Percentiles rank a stretch among this genome's conserved stretches.
phyloP scores from a whole-genome alignment of 441 rosid genomes.

The Populus trichocarpa region DNA sequence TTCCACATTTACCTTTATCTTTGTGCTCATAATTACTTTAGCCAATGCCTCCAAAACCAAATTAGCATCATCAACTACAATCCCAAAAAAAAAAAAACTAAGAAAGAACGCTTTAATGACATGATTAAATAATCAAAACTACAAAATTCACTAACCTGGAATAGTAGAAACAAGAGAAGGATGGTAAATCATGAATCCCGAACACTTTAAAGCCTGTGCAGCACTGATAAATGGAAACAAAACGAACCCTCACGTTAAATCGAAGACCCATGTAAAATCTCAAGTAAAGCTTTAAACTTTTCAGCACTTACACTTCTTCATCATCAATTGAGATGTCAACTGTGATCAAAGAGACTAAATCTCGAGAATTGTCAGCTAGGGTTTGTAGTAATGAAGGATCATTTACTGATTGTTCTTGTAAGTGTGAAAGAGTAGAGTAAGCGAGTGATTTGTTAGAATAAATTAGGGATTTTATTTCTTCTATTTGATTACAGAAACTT shows the following conservation, averaged over 20 bases:
- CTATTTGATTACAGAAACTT: conserved; percentile 24
- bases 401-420: too few species aligned
- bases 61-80: too few species aligned
- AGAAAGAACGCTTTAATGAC: too few species aligned
- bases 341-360: conserved; percentile 21
- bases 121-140: too few species aligned
- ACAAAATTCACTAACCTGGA: too few species aligned
- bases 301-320: conserved; percentile 41
- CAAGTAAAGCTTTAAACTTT: not conserved
- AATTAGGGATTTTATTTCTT: conserved; percentile 34
- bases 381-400: conserved; percentile 9
- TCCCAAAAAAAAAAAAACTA: too few species aligned
- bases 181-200: too few species aligned
- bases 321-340: conserved; percentile 31
- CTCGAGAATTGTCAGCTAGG: conserved; percentile 25
- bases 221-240: conserved; percentile 32
- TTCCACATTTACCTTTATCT: too few species aligned
- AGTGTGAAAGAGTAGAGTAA: conserved; percentile 30
- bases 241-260: not conserved
- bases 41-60: too few species aligned
- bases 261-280: not conserved
- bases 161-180: too few species aligned
- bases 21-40: too few species aligned
- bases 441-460: conserved; percentile 32
- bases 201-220: conserved; percentile 13